A percentile compares a stretch with the other conserved stretches of the same genome.
These are phyloP conservation scores for Xenosphaeropsis pyriputrescens DNA, from an alignment of 2,329 filamentous ascomycete genomes.

Conservation along the genomic window DNA sequence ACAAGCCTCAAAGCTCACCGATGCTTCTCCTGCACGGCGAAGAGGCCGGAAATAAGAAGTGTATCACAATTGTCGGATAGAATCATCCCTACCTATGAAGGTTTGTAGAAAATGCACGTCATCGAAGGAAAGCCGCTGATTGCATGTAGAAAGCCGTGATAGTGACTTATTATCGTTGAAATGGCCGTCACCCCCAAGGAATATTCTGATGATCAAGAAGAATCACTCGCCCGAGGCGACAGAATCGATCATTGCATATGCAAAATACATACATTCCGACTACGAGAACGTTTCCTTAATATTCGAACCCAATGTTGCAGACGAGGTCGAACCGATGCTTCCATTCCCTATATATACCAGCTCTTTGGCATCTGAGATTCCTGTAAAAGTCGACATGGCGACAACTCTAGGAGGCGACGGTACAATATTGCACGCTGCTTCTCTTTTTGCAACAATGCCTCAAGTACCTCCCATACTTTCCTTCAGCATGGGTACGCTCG, in stretches of 20 bases:
- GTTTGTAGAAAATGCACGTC: slow-evolving; percentile 23
- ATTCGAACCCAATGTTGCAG: slow-evolving; percentile 64
- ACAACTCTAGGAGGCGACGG: slow-evolving; percentile 89
- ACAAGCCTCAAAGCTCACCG: slow-evolving; percentile 2
- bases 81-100: slow-evolving; percentile 47
- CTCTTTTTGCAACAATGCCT: slow-evolving; percentile 67
- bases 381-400: slow-evolving; percentile 74
- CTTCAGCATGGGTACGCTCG: slow-evolving; percentile 93
- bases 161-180: slow-evolving; percentile 49
- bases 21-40: slow-evolving; percentile 32
- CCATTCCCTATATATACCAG: slow-evolving; percentile 58
- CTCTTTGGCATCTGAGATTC: slow-evolving; percentile 30
- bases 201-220: slow-evolving; percentile 56
- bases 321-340: slow-evolving; percentile 54
- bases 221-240: slow-evolving; percentile 30
- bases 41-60: slow-evolving; percentile 32
- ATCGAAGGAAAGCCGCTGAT: slow-evolving; percentile 24
- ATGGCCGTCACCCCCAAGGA: slow-evolving; percentile 55
- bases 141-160: slow-evolving; percentile 31
- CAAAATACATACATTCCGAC: slow-evolving; percentile 54
- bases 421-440: slow-evolving; percentile 75
- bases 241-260: slow-evolving; percentile 20
- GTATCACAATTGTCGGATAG: slow-evolving; percentile 34
- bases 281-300: slow-evolving; percentile 74
- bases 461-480: slow-evolving; percentile 82